Percentiles rank a stretch among this genome's conserved stretches.
These are phyloP conservation scores for Dactylella cylindrospora DNA, from an alignment of 2,329 filamentous ascomycete species.

Conservation along the genomic window DNA sequence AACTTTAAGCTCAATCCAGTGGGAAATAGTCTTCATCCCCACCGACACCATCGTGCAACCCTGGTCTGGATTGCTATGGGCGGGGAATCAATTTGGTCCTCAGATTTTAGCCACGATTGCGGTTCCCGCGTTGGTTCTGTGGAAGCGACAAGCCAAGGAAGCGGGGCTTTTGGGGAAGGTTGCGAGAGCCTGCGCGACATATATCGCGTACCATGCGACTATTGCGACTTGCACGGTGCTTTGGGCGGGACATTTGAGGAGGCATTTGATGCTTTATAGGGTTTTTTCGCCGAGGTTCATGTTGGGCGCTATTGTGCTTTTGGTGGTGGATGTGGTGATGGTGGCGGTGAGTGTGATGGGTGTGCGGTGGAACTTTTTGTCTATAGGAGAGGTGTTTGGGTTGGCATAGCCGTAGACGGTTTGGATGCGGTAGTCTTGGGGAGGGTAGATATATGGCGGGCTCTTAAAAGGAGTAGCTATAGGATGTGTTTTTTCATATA, in stretches of 20 bases:
- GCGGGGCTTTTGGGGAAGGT: slow-evolving; percentile 65
- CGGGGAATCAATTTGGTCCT: slow-evolving; percentile 83
- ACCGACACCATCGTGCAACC: slow-evolving; percentile 76
- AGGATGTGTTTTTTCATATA: too few relatives aligned
- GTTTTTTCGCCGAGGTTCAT: slow-evolving; percentile 92
- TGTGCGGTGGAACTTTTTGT: slow-evolving; percentile 72
- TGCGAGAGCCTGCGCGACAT: slow-evolving; percentile 70
- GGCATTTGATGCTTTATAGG: slow-evolving; percentile 94
- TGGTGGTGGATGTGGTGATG: slow-evolving; percentile 69
- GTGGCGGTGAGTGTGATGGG: slow-evolving; percentile 66
- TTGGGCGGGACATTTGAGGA: slow-evolving; percentile 82
- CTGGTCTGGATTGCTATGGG: slow-evolving; percentile 78
- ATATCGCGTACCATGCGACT: slow-evolving; percentile 78
- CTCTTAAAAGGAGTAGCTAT: too few relatives aligned
- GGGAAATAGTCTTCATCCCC: slow-evolving; percentile 93
- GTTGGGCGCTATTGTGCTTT: slow-evolving; percentile 69
- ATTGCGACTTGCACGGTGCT: slow-evolving; percentile 82
- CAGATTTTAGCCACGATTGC: slow-evolving; percentile 80
- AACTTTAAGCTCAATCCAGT: slow-evolving; percentile 82
- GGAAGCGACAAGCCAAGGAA: slow-evolving; percentile 81
- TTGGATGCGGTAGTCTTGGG: too few relatives aligned
- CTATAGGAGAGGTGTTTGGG: slow-evolving; percentile 85
- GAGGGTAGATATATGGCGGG: too few relatives aligned
- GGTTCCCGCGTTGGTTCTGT: slow-evolving; percentile 78
- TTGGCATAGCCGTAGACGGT: too few relatives aligned